Base-by-base conservation (phyloP, 2,329 filamentous ascomycete genomes). In the Rhinocladiella mackenziei region DNA sequence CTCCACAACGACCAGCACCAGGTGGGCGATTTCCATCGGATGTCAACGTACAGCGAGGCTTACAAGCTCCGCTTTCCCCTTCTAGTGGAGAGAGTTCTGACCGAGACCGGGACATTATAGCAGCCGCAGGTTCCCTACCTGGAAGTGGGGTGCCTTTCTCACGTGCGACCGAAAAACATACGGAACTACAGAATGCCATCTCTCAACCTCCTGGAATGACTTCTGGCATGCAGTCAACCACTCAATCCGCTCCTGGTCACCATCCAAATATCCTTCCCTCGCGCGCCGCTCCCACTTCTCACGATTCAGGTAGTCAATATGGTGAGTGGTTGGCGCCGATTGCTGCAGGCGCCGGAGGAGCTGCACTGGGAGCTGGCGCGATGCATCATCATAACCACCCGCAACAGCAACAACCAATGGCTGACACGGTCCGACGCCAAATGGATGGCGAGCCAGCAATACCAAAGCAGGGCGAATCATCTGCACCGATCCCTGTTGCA, bases 21-120 rank as follows among this genome's bases (percentile, higher is more conserved):
- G 91, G 89, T 82, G 91, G 91, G 74, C 82, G 89, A 67, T 98
- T 98, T 73, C 91, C 91, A 70, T 94, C 86, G 70, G 89, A 96
- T 74, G 74, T 97, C 59, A 81, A 89, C 72, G 78, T 94, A 65
- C 85, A 89, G 66, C 82, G 86, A 72, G 83, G 85, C 75, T 81
- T 88, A 80, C 83, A 89, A 69, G 81, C 79, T 62, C 80, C 84
- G 62, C 73, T 82, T 63, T 88, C 86, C 62, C 84, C 85, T 50
- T 86, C 85, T 74, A 94, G 86, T 74, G 80, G 81, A 67, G 80
- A 82, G 66, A 87, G 83, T 65, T 89, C 86, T 57, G 80, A 76
- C 60, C 72, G 74, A 61, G 55, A 57, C 45, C 54, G 53, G 34
- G 77, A 81, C 60, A 65, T 79, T 58, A 72, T 77, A 55, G 79